Base-by-base conservation (phyloP, 805 yeast species). In the Lachancea quebecensis region DNA sequence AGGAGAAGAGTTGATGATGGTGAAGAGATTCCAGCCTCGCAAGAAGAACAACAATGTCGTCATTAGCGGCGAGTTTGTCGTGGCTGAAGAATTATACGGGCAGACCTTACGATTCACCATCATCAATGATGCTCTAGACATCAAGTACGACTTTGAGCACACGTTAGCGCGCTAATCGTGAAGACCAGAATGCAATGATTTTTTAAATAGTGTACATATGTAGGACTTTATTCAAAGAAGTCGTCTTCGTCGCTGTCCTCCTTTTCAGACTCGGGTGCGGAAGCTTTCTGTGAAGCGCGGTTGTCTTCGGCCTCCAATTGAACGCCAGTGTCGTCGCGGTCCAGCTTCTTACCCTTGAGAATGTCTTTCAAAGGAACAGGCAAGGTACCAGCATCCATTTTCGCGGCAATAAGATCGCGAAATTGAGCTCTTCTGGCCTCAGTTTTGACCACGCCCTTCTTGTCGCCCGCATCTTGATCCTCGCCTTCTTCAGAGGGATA, bases 1-100 rank as follows among this genome's bases (percentile, higher is more conserved):
- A 6, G 68, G 64, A 2, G 74, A 74, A 38, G 85, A 81, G 55
- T 59, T 91, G 25, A 64, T 75, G 33, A 71, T 82, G 35, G 67
- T 91, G 38, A 87, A 86, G 57, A 77, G 98, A 56, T 83, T 88
- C 4, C 81, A 85, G 21, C 93, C 93, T 2, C 70, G 61, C 40
- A 55, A 61, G 11, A 51, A 51, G 16, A 57, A 55, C 30, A 61
- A 55, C 17, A 59, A 57, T 18, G 67, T 67, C 11, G 48, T 52
- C 10, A 49, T 65, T 2, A 40, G 47, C 9, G 72, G 81, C 54
- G 70, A 68, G 6, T 51, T 85, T 34, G 68, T 72, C 3, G 64
- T 84, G 12, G 77, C 79, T 10, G 71, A 68, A 2, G 75, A 72
- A 2, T 44, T 81, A 7, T 57, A 58, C 33, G 83, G 84, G 0